These are phyloP conservation scores for Fusarium sp. DNA, from an alignment of 2,329 filamentous ascomycete genomes.

Conservation along the genomic window DNA sequence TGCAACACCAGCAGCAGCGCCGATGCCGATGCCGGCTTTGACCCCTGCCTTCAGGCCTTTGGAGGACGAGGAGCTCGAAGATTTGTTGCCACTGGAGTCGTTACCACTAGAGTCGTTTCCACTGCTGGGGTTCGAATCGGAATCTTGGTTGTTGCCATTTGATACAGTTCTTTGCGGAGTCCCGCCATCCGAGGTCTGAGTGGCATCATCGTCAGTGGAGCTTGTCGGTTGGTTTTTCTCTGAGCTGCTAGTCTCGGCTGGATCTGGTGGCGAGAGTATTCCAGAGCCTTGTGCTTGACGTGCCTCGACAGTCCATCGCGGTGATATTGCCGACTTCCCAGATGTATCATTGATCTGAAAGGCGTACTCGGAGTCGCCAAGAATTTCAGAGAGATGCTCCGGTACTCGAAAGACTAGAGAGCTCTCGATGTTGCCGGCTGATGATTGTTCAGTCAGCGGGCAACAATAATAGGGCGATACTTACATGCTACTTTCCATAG, in stretches of 20 bases:
- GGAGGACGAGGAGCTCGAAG: not conserved
- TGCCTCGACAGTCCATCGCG: not conserved
- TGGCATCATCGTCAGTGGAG: not conserved
- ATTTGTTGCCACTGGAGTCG: not conserved
- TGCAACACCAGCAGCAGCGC: not conserved
- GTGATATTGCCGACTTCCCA: not conserved
- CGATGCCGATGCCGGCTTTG: not conserved
- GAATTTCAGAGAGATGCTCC: not conserved
- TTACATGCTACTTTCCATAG: not conserved
- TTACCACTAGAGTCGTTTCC: not conserved
- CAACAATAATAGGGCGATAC: not conserved
- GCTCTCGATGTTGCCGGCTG: not conserved
- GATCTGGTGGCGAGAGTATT: not conserved
- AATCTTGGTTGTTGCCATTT: not conserved
- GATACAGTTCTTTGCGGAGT: not conserved
- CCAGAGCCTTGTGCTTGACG: not conserved
- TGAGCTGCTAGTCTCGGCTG: not conserved
- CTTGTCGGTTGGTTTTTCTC: not conserved
- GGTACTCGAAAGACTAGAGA: not conserved
- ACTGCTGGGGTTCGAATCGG: not conserved
- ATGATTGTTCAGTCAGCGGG: rapidly evolving
- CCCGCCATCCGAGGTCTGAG: not conserved
- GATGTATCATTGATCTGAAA: not conserved
- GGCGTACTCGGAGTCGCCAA: not conserved
- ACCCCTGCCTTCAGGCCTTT: not conserved